Evolutionary conservation across 805 yeast genomes (phyloP), one percentile per base, ranked within the genome.

Genomic region (Candida silvicultrix): DNA sequence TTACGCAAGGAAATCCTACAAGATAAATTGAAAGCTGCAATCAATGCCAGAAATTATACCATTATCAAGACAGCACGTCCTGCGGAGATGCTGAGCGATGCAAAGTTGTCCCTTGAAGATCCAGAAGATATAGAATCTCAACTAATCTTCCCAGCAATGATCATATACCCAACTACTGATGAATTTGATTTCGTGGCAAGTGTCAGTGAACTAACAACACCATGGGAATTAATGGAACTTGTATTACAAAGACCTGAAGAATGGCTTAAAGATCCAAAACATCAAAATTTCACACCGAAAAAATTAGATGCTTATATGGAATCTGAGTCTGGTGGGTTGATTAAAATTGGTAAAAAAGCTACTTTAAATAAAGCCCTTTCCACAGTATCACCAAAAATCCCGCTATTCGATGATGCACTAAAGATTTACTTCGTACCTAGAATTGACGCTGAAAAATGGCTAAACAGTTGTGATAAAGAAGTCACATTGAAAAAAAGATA

Each of bases 171-270:
- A 20, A 77, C 89, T 2, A 79, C 78, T 4, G 84, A 85, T 62
- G 94, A 88, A 61, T 86, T 89, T 54, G 97, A 92, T 63, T 82
- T 83, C 55, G 70, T 92, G 36, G 85, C 81, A 2, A 83, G 81
- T 49, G 75, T 85, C 6, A 79, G 92, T 48, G 97, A 89, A 63
- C 65, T 81, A 34, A 71, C 83, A 1, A 75, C 92, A 0, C 80
- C 92, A 0, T 57, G 63, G 5, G 94, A 85, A 35, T 58, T 86
- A 11, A 61, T 89, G 49, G 77, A 75, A 31, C 61, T 78, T 49
- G 74, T 89, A 3, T 66, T 81, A 60, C 73, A 81, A 38, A 74
- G 89, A 57, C 89, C 90, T 4, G 75, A 75, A 8, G 77, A 77
- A 38, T 88, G 86, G 83, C 83, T 82, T 57, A 75, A 73, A 39